A percentile compares a stretch with the other conserved stretches of the same genome.
Conservation (phyloP, 2,329 filamentous ascomycete genomes). For the Penicillium sp. region DNA sequence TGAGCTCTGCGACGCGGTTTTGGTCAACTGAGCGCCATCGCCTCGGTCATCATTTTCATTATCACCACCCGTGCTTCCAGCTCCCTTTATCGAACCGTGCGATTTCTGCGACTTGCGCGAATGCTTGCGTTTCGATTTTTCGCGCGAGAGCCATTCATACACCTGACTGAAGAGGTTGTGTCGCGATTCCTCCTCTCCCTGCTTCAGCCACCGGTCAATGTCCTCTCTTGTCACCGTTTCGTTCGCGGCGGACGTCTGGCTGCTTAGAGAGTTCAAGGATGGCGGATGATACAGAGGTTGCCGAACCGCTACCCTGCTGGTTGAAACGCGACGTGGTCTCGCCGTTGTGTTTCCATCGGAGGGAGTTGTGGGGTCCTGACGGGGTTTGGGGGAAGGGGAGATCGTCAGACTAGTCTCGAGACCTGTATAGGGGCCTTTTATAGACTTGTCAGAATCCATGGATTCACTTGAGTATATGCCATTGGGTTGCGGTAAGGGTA, state of each 20-base stretch:
- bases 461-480: slow-evolving; percentile 11
- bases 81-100: slow-evolving; percentile 44
- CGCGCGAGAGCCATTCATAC: slow-evolving; percentile 80
- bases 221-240: slow-evolving; percentile 33
- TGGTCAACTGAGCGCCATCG: slow-evolving; percentile 31
- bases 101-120: slow-evolving; percentile 52
- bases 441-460: slow-evolving; percentile 34
- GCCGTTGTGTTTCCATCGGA: slow-evolving; percentile 27
- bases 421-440: slow-evolving; percentile 33
- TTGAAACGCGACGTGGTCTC: slow-evolving; percentile 36
- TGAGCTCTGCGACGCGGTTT: slow-evolving; percentile 63
- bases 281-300: slow-evolving; percentile 30
- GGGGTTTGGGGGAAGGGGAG: slow-evolving; percentile 29
- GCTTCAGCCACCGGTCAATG: slow-evolving; percentile 30
- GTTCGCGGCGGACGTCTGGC: slow-evolving; percentile 31
- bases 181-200: slow-evolving; percentile 38
- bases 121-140: slow-evolving; percentile 69
- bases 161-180: slow-evolving; percentile 70
- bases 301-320: slow-evolving; percentile 35
- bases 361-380: slow-evolving; percentile 23
- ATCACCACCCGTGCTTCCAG: slow-evolving; percentile 35
- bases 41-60: slow-evolving; percentile 29
- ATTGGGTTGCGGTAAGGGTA: background rate
- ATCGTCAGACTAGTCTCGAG: slow-evolving; percentile 34
- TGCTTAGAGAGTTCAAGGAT: slow-evolving; percentile 34